phyloP scores from a whole-genome alignment of 257 asterid genomes.

The Primulina huaijiensis region DNA sequence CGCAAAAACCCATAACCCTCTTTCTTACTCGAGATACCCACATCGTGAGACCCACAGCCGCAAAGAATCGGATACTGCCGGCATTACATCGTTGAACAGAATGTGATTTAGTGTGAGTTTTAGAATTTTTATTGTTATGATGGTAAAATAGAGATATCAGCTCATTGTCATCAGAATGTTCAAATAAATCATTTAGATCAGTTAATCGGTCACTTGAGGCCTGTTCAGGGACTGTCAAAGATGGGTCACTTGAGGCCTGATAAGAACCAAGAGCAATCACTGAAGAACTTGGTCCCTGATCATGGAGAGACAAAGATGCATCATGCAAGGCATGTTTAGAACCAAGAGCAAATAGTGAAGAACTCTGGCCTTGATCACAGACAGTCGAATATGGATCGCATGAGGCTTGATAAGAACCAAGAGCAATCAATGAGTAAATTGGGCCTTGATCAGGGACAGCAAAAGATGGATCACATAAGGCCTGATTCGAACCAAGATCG shows the following conservation, averaged over 20 bases:
- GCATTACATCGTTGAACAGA: conserved; percentile 24
- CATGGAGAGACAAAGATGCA: background rate
- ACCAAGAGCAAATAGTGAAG: too few relatives aligned
- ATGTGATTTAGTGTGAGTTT: background rate
- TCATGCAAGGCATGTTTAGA: too few relatives aligned
- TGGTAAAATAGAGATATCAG: background rate
- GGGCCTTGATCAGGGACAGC: conserved; percentile 3
- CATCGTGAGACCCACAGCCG: background rate
- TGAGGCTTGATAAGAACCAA: background rate
- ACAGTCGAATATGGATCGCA: too few relatives aligned
- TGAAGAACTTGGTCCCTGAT: background rate
- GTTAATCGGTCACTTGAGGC: background rate
- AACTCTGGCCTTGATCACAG: background rate
- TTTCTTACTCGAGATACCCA: conserved; percentile 32
- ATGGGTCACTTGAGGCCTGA: background rate
- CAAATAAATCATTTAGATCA: background rate
- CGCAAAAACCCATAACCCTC: conserved; percentile 14
- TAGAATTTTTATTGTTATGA: background rate
- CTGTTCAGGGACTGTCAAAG: background rate
- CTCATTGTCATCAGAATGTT: background rate
- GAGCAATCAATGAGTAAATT: background rate
- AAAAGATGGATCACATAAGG: background rate
- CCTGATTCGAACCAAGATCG: background rate
- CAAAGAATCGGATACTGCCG: background rate
- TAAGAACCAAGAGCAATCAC: background rate